A percentile compares a stretch with the other conserved stretches of the same genome.
These are phyloP conservation scores for Phytophthora sansomeana DNA, from an alignment of 352 stramenopile species.

Conservation along the genomic window DNA sequence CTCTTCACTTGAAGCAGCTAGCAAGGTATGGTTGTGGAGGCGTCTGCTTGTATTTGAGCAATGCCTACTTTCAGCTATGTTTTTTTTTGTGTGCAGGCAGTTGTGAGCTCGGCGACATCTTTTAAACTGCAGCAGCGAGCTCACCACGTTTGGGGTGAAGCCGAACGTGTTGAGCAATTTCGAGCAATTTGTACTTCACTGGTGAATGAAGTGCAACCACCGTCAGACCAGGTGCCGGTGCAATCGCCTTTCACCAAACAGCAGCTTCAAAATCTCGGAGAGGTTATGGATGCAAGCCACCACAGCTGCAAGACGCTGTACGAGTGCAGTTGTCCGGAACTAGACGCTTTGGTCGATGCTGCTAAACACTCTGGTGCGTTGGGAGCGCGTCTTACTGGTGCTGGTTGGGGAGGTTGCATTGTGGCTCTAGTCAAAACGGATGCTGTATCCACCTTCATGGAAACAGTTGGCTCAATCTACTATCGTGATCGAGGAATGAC, in stretches of 20 bases:
- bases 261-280: slow-evolving; percentile 48
- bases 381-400: slow-evolving; percentile 78
- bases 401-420: slow-evolving; percentile 86
- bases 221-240: neutral
- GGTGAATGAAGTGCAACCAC: neutral
- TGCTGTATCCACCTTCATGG: slow-evolving; percentile 48
- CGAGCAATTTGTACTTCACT: slow-evolving; percentile 31
- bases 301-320: slow-evolving; percentile 69
- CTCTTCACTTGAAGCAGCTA: slow-evolving; percentile 41
- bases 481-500: slow-evolving; percentile 36
- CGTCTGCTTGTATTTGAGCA: neutral
- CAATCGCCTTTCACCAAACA: slow-evolving; percentile 3
- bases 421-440: slow-evolving; percentile 62
- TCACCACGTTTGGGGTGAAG: slow-evolving; percentile 76
- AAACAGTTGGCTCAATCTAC: slow-evolving; percentile 41
- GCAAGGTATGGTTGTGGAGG: slow-evolving; percentile 34
- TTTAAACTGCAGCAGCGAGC: slow-evolving; percentile 70
- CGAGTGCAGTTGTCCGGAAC: slow-evolving; percentile 77
- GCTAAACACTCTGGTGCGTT: slow-evolving; percentile 56
- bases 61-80: neutral
- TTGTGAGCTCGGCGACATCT: slow-evolving; percentile 34
- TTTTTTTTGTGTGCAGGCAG: slow-evolving; percentile 28
- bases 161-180: slow-evolving; percentile 68
- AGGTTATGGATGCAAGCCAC: slow-evolving; percentile 78
- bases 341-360: slow-evolving; percentile 72